A percentile compares a stretch with the other conserved stretches of the same genome.
phyloP scores from a whole-genome alignment of 257 asterid genomes.

The Parsonsia alboflavescens region DNA sequence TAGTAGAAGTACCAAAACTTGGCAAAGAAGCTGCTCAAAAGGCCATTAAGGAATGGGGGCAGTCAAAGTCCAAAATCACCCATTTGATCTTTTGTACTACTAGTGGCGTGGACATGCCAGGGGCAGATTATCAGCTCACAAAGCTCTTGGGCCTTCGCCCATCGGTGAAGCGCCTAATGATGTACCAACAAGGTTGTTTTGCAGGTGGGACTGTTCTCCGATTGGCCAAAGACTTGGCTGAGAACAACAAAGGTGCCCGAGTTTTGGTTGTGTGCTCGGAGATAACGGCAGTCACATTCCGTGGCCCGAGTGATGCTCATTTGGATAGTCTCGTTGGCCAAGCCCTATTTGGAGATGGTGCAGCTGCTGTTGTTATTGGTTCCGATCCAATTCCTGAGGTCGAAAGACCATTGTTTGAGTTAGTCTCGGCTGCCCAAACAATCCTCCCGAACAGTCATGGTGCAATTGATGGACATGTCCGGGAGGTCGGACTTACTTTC shows the following conservation, averaged over 20 bases:
- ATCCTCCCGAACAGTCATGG: conserved; percentile 49
- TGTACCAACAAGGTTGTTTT: conserved; percentile 24
- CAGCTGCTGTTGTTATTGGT: conserved; percentile 46
- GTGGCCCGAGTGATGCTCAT: not conserved
- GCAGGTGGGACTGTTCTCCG: too few relatives aligned
- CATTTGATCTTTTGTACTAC: conserved; percentile 13
- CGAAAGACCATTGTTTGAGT: conserved; percentile 45
- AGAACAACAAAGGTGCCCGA: conserved; percentile 63
- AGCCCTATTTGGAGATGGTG: conserved; percentile 25
- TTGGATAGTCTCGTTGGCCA: not conserved
- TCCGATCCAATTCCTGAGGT: conserved; percentile 41
- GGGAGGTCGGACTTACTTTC: conserved; percentile 55
- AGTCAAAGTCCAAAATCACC: conserved; percentile 30
- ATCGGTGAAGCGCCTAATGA: conserved; percentile 56
- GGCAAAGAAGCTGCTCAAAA: conserved; percentile 82
- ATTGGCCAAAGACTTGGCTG: conserved; percentile 29
- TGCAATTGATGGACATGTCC: conserved; percentile 47
- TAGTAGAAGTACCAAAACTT: conserved; percentile 69
- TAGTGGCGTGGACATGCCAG: conserved; percentile 84
- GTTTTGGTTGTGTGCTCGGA: conserved; percentile 62
- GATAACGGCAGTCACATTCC: conserved; percentile 28
- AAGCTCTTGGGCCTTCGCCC: conserved; percentile 67
- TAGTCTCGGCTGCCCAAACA: conserved; percentile 51
- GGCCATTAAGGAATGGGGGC: conserved; percentile 87
- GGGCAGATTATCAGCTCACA: conserved; percentile 72